phyloP scores from a whole-genome alignment of 805 yeast genomes.

The Saccharomycopsis fibuligera region DNA sequence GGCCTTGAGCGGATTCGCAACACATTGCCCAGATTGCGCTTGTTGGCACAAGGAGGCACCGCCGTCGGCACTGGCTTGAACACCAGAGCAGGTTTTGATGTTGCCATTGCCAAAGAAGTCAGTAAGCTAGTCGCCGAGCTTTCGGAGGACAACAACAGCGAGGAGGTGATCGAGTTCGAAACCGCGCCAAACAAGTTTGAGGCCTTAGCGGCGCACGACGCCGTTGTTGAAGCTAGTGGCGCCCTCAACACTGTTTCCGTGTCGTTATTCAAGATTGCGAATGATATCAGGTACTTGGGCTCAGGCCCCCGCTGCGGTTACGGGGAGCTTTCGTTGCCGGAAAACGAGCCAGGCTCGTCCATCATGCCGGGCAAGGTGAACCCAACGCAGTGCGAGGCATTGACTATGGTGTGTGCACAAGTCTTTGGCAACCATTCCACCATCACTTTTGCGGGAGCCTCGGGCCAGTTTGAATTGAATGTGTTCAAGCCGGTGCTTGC shows the following conservation, averaged over 20 bases:
- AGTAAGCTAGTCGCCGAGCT: no score
- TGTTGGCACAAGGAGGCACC: slow-evolving; percentile 97
- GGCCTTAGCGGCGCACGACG: slow-evolving; percentile 98
- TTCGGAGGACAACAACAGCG: no score
- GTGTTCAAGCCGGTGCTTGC: slow-evolving; percentile 96
- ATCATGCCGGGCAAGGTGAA: slow-evolving; percentile 99
- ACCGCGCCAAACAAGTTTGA: slow-evolving; percentile 99
- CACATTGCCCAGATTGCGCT: slow-evolving; percentile 66
- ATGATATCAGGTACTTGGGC: slow-evolving; percentile 96
- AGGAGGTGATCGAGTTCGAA: slow-evolving; percentile 64
- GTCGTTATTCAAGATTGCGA: slow-evolving; percentile 91
- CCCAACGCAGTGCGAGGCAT: slow-evolving; percentile 98
- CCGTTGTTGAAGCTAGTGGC: slow-evolving; percentile 94
- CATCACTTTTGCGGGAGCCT: slow-evolving; percentile 94
- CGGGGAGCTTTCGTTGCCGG: slow-evolving; percentile 92
- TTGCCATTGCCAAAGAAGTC: slow-evolving; percentile 78
- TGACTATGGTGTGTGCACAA: slow-evolving; percentile 97
- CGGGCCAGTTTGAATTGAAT: slow-evolving; percentile 96
- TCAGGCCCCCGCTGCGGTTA: slow-evolving; percentile 99
- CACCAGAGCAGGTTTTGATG: slow-evolving; percentile 86
- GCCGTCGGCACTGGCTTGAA: slow-evolving; percentile 98
- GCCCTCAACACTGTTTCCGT: slow-evolving; percentile 92
- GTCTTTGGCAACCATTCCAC: slow-evolving; percentile 95
- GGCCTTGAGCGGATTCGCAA: slow-evolving; percentile 83
- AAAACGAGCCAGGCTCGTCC: slow-evolving; percentile 98